phyloP scores from a whole-genome alignment of 73 alveolate species.

The Uronychia binucleata region DNA sequence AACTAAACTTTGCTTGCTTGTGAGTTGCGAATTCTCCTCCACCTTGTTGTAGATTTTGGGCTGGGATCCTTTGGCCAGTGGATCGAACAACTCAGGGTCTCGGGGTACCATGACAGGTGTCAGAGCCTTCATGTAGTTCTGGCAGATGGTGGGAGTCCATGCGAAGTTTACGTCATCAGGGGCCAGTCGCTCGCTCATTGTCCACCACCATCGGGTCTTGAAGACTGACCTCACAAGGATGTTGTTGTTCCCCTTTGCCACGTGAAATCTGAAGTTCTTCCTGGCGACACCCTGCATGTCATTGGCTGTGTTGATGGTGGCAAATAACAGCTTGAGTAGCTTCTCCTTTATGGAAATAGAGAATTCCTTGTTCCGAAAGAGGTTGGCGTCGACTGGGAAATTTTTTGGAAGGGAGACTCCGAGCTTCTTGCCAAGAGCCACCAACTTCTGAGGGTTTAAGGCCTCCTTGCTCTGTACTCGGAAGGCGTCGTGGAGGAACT shows the following conservation, averaged over 20 bases:
- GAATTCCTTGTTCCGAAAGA: not conserved
- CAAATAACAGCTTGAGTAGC: not conserved
- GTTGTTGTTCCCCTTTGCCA: constrained; percentile 40
- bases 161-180: constrained; percentile 19
- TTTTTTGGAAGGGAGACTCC: not conserved
- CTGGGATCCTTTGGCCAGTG: not conserved
- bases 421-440: not conserved
- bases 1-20: constrained; percentile 24
- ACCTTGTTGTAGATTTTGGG: constrained; percentile 25
- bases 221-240: constrained; percentile 37
- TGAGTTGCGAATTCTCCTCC: constrained; percentile 40
- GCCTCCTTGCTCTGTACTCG: not conserved
- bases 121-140: not conserved
- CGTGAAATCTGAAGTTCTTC: constrained; percentile 24
- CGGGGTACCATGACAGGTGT: not conserved
- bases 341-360: not conserved
- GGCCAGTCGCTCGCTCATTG: constrained; percentile 11
- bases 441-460: not conserved
- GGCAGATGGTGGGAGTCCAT: constrained; percentile 29
- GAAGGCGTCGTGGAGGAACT: not conserved
- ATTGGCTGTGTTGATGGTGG: not conserved
- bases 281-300: not conserved
- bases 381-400: not conserved
- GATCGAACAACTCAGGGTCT: not conserved
- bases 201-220: constrained; percentile 45